Percentiles rank a stretch among this genome's conserved stretches.
Evolutionary conservation across 208 protist genomes (phyloP).

Genomic region (Entamoeba moshkovskii): DNA sequence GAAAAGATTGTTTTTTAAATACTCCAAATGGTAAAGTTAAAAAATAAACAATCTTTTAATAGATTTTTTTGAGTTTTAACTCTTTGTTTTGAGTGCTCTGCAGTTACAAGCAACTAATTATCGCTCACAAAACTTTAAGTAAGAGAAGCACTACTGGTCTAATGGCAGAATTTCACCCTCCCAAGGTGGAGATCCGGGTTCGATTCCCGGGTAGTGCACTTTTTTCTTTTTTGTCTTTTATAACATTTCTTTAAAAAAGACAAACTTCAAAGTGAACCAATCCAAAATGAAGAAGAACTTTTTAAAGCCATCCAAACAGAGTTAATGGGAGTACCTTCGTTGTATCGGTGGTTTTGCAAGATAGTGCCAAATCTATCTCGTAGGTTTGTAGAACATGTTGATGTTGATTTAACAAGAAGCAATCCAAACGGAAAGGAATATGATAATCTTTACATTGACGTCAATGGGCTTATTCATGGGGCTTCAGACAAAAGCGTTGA

Average conservation of each 20-base stretch:
- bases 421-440: neutral
- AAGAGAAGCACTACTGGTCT: neutral
- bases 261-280: too few species aligned
- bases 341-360: neutral
- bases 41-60: too few species aligned
- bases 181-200: neutral
- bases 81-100: too few species aligned
- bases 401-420: neutral
- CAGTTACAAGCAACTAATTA: too few species aligned
- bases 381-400: neutral
- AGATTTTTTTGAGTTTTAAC: too few species aligned
- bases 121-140: too few species aligned
- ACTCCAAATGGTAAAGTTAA: too few species aligned
- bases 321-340: conserved; percentile 31
- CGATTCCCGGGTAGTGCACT: neutral
- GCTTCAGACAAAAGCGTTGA: conserved; percentile 82
- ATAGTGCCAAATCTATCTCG: neutral
- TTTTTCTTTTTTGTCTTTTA: too few species aligned
- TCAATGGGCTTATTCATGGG: conserved; percentile 97
- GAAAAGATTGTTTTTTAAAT: too few species aligned
- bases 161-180: neutral
- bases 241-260: too few species aligned
- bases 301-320: too few species aligned
- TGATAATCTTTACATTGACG: conserved; percentile 13
- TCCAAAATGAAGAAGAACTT: too few species aligned